Evolutionary conservation across 345 rosid genomes (phyloP), one percentile per base, ranked within the genome.

Genomic region (Linum lewisii): DNA sequence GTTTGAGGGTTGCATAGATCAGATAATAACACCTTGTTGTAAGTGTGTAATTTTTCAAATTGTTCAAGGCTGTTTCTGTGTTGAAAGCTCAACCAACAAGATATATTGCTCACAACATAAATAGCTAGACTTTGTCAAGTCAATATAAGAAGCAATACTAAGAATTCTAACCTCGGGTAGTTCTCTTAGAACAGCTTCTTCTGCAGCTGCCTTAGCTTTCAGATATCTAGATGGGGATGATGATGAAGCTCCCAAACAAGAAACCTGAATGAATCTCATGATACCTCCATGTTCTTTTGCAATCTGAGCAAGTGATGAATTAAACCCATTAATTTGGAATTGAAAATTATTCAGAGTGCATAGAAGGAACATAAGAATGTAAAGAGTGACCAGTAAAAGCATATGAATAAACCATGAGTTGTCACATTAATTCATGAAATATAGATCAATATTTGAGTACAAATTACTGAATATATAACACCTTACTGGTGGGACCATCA

Each of bases 261-360:
- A 94, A 73, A 94, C 83, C 71, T 94, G 99, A 75, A 94, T 84
- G 76, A 72, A 94, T 77, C 96, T 84, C 87, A 84, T 80, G 66
- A 94, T 87, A 60, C 99, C 99, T 62, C 97, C 99, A 69, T 94
- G 99, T 73, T 94, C 96, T 72, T 84, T 84, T 10, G 99, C 90
- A 59, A 94, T 84, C 96, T 90, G 79, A 72, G 73, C 36, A 50
- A 72, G 65, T 52, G 14, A 52, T 10, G 15, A 52, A 20, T 7
- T 20, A 19, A 21, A 52, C 25, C 2, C 23, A 20, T 21, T 9
- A 52, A 19, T 19, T 18, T 20, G 25, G 56, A 6, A 52, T 52
- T 21, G 7, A 19, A 51, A 5, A 24, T 11, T 16, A 42, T 42
- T 42, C 18, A 11, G 47, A 29, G 47, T 42, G 47, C 15, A 60